Percentiles rank a stretch among this genome's conserved stretches.
These are phyloP conservation scores for Ogataea corticis DNA, from an alignment of 805 yeast species.

Conservation along the genomic window DNA sequence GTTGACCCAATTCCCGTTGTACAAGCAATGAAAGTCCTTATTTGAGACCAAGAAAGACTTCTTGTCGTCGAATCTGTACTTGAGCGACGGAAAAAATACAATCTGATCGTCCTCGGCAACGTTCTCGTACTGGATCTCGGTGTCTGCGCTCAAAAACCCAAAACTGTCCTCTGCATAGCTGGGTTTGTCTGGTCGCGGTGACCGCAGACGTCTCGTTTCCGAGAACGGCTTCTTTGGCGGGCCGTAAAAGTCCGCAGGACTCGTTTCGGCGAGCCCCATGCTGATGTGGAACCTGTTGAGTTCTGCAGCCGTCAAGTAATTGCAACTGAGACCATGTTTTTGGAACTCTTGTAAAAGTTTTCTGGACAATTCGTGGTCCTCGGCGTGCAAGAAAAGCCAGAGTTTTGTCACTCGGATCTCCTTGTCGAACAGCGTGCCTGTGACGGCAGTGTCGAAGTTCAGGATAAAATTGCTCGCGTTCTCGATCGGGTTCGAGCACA, in stretches of 20 bases:
- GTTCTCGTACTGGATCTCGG: slow-evolving; percentile 30
- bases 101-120: slow-evolving; percentile 33
- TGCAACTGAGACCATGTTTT: slow-evolving; percentile 5
- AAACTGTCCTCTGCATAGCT: slow-evolving; percentile 37
- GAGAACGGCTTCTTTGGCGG: neutral
- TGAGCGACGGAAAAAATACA: slow-evolving; percentile 38
- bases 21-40: slow-evolving; percentile 76
- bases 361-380: slow-evolving; percentile 10
- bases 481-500: slow-evolving; percentile 14
- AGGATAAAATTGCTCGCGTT: slow-evolving; percentile 10
- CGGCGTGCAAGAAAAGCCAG: slow-evolving; percentile 13
- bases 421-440: slow-evolving; percentile 8
- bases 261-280: slow-evolving; percentile 3
- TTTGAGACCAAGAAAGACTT: slow-evolving; percentile 57
- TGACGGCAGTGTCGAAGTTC: slow-evolving; percentile 1
- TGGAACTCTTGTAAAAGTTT: slow-evolving; percentile 1
- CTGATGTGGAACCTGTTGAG: slow-evolving; percentile 1
- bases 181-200: neutral
- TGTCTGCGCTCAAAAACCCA: slow-evolving; percentile 29
- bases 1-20: slow-evolving; percentile 84
- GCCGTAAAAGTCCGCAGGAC: slow-evolving; percentile 16
- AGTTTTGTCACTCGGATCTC: slow-evolving; percentile 7
- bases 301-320: slow-evolving; percentile 3
- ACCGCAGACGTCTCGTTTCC: slow-evolving; percentile 7
- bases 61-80: slow-evolving; percentile 53